Conservation (phyloP, 1,284 basidiomycete genomes). For the Apiotrichum sp. region DNA sequence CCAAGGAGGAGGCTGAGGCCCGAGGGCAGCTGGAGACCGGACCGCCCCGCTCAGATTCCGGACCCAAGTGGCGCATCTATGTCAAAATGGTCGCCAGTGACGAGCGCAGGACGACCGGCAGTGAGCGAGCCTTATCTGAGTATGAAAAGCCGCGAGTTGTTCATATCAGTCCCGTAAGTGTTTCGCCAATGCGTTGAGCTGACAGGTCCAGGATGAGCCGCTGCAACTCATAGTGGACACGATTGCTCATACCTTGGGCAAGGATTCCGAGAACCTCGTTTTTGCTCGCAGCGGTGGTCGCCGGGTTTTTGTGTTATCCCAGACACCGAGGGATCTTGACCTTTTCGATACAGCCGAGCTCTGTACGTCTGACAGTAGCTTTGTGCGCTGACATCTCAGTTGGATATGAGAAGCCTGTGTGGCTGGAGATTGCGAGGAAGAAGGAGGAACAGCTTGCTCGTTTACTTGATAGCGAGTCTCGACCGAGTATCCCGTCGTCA, state of each 20-base stretch:
- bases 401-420: constrained; percentile 29
- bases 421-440: constrained; percentile 20
- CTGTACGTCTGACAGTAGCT: constrained; percentile 17
- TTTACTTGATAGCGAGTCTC: background rate
- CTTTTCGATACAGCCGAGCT: constrained; percentile 24
- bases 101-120: constrained; percentile 10
- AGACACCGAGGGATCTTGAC: constrained; percentile 23
- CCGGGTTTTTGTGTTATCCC: constrained; percentile 14
- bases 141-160: constrained; percentile 26
- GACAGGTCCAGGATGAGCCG: constrained; percentile 17
- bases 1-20: no score
- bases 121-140: constrained; percentile 22
- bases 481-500: background rate
- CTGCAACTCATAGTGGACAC: constrained; percentile 16
- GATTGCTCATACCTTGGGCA: constrained; percentile 19
- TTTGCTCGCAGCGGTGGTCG: constrained; percentile 22
- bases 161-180: constrained; percentile 20
- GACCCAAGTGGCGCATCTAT: constrained; percentile 15
- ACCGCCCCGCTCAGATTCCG: background rate
- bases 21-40: background rate
- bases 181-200: background rate
- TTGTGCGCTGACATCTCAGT: constrained; percentile 11
- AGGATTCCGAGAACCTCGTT: constrained; percentile 24
- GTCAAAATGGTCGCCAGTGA: constrained; percentile 33
- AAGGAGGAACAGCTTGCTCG: constrained; percentile 1